Conservation (phyloP, 352 stramenopile species). For the Blastocystis sp. region DNA sequence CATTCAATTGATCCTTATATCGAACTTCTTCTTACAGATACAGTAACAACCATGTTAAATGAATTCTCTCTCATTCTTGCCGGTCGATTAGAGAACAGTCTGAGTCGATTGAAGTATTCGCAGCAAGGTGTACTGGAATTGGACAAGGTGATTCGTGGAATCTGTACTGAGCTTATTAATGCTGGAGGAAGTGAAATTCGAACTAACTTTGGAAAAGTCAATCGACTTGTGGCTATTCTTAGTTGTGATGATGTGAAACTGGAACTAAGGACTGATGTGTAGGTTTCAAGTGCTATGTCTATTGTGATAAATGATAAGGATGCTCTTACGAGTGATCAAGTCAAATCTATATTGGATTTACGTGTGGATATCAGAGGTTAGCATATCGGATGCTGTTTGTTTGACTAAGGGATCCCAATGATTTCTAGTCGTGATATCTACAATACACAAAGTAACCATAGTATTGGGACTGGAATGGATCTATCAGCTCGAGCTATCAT, state of each 20-base stretch:
- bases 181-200: constrained; percentile 39
- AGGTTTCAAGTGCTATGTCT: constrained; percentile 32
- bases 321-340: constrained; percentile 11
- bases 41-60: constrained; percentile 14
- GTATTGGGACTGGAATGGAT: not conserved
- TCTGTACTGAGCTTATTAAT: constrained; percentile 40
- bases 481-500: not conserved
- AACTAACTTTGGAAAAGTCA: constrained; percentile 10
- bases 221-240: constrained; percentile 27
- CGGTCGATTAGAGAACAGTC: not conserved
- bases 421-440: too few species aligned
- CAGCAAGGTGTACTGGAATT: constrained; percentile 34
- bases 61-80: not conserved
- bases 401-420: too few species aligned
- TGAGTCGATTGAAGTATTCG: constrained; percentile 7
- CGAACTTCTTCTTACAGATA: not conserved
- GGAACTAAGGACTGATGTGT: not conserved
- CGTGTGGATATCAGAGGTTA: constrained; percentile 1
- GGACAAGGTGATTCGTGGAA: constrained; percentile 9
- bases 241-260: constrained; percentile 34
- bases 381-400: not conserved
- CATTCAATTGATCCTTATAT: not conserved
- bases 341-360: constrained; percentile 7
- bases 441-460: too few species aligned
- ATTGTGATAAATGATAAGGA: not conserved